phyloP scores from a whole-genome alignment of 1,284 basidiomycete genomes.

The Puccinia polysora region DNA sequence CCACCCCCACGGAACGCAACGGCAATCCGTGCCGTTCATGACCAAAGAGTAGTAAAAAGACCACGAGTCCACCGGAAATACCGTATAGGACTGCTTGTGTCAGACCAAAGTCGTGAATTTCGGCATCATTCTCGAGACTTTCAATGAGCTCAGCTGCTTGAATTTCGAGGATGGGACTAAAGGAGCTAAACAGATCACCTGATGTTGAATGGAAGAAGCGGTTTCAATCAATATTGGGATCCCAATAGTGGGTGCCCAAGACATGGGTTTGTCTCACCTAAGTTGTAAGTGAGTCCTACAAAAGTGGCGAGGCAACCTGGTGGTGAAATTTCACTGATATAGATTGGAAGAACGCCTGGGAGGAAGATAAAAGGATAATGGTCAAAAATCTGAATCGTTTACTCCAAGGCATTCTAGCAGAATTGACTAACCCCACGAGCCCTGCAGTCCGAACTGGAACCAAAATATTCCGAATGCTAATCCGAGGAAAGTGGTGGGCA shows the following conservation, averaged over 20 bases:
- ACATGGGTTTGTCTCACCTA: conserved; percentile 59
- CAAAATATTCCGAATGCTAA: conserved; percentile 59
- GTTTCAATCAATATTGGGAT: background rate
- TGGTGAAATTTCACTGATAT: conserved; percentile 82
- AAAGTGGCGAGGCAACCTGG: conserved; percentile 89
- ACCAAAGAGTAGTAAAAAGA: background rate
- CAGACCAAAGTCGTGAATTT: background rate
- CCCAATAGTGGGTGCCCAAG: background rate
- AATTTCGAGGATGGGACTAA: background rate
- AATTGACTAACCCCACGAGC: conserved; percentile 53
- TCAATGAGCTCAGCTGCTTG: background rate
- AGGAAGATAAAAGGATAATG: background rate
- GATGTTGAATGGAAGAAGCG: background rate
- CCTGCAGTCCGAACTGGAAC: conserved; percentile 60
- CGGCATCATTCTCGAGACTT: background rate
- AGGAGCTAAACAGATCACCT: background rate
- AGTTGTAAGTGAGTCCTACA: conserved; percentile 83
- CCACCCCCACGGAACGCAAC: background rate
- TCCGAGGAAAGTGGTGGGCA: conserved; percentile 53
- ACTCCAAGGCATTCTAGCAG: background rate
- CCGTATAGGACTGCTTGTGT: background rate
- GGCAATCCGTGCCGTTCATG: background rate
- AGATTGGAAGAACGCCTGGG: conserved; percentile 66
- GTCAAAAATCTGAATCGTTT: background rate
- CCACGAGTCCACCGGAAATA: background rate